Evolutionary conservation across 2,329 filamentous ascomycete species (phyloP).

Genomic region (Penicillium concentricum): DNA sequence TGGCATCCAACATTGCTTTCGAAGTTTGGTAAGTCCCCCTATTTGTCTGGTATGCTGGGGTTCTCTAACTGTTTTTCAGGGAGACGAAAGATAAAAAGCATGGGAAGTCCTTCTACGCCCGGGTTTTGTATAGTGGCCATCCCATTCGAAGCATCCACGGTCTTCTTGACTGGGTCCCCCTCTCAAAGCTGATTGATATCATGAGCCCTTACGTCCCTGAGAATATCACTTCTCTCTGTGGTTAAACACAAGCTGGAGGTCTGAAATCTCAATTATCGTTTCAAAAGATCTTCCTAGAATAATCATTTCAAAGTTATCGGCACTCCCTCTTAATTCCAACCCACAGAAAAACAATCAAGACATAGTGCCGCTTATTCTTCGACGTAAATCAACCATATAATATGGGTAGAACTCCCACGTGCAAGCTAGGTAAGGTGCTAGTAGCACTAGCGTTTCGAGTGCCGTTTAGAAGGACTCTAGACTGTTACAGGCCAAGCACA

Average conservation of each 20-base stretch:
- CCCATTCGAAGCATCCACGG: slow-evolving; percentile 32
- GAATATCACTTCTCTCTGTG: slow-evolving; percentile 29
- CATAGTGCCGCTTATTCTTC: not conserved
- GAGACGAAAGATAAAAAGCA: slow-evolving; percentile 4
- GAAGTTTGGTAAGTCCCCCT: slow-evolving; percentile 35
- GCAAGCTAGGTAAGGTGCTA: too few species aligned
- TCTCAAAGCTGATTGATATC: slow-evolving; percentile 27
- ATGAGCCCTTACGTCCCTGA: slow-evolving; percentile 27
- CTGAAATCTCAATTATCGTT: not conserved
- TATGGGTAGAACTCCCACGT: not conserved
- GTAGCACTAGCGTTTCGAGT: not conserved
- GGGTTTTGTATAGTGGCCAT: slow-evolving; percentile 34
- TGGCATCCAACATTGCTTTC: slow-evolving; percentile 41
- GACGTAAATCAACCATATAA: too few species aligned
- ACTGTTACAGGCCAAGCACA: not conserved
- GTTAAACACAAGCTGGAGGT: not conserved
- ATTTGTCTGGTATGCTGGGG: not conserved
- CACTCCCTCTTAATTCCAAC: not conserved
- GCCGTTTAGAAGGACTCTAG: not conserved
- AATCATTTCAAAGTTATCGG: not conserved
- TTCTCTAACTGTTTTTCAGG: slow-evolving; percentile 8
- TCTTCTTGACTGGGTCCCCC: slow-evolving; percentile 30
- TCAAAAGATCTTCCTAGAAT: not conserved
- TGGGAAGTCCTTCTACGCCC: slow-evolving; percentile 18
- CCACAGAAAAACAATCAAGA: not conserved